Conservation (phyloP, 805 yeast genomes). For the Metschnikowia hibisci region DNA sequence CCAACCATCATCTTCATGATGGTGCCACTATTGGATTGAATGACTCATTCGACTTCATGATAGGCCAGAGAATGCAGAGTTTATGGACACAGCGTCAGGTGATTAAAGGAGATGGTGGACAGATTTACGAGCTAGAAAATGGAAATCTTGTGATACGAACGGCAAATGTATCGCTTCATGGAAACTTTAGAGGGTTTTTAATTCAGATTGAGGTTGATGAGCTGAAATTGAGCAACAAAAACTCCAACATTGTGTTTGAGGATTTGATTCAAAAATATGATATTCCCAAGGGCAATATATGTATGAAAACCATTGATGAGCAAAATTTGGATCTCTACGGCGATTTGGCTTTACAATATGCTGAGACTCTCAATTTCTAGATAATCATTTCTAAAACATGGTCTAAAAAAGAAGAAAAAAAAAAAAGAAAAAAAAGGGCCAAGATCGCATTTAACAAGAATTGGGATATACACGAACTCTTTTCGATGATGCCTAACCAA, state of each 20-base stretch:
- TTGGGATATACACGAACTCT: too few species aligned
- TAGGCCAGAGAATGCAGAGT: conserved; percentile 57
- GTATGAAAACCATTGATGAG: conserved; percentile 29
- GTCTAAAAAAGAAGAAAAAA: too few species aligned
- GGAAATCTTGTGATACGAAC: conserved; percentile 56
- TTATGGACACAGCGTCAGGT: conserved; percentile 68
- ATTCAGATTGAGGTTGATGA: conserved; percentile 49
- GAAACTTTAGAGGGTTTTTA: conserved; percentile 65
- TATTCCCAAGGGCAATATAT: conserved; percentile 38
- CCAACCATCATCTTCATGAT: conserved; percentile 37
- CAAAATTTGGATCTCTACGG: conserved; percentile 29
- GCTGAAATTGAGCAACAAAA: conserved; percentile 8
- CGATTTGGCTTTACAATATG: conserved; percentile 40
- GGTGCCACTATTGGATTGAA: conserved; percentile 55
- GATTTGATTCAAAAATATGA: conserved; percentile 29
- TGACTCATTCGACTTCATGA: conserved; percentile 54
- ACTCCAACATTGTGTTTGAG: conserved; percentile 20
- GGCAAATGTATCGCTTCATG: conserved; percentile 70
- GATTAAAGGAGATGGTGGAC: conserved; percentile 73
- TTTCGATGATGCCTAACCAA: too few species aligned
- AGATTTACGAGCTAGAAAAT: conserved; percentile 52
- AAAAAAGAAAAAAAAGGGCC: too few species aligned
- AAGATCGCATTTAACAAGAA: too few species aligned
- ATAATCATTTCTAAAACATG: not conserved
- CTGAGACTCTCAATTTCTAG: conserved; percentile 38